phyloP scores from a whole-genome alignment of 2,329 filamentous ascomycete species.

The Cladophialophora yegresii region DNA sequence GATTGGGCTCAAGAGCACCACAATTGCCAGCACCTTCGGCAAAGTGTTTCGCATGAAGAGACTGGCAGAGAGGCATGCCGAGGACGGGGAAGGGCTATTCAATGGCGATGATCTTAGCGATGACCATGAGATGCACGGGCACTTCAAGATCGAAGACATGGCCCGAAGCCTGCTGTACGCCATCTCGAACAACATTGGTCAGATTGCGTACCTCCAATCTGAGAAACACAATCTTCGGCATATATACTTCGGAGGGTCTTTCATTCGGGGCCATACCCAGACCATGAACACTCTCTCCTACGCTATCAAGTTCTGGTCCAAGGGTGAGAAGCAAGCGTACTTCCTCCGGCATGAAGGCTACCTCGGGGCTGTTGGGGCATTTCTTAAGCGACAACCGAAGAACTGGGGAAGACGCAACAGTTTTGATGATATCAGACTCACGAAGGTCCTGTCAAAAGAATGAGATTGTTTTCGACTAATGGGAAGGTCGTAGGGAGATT shows the following conservation, averaged over 20 bases:
- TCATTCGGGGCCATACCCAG: constrained; percentile 92
- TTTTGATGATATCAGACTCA: constrained; percentile 56
- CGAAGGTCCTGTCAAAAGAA: constrained; percentile 31
- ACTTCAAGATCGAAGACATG: constrained; percentile 81
- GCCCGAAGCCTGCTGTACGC: constrained; percentile 90
- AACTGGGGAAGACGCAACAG: constrained; percentile 89
- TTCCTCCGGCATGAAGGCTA: constrained; percentile 96
- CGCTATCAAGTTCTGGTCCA: constrained; percentile 96
- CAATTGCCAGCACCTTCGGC: constrained; percentile 93
- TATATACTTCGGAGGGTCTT: constrained; percentile 97
- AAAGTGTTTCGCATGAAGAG: constrained; percentile 95
- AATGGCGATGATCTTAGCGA: constrained; percentile 51
- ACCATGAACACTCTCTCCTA: constrained; percentile 98
- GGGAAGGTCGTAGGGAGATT: not conserved
- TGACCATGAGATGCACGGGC: constrained; percentile 42
- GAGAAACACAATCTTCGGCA: constrained; percentile 88
- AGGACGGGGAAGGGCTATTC: constrained; percentile 65
- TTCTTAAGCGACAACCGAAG: constrained; percentile 82
- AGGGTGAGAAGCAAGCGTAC: constrained; percentile 90
- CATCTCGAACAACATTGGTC: constrained; percentile 63
- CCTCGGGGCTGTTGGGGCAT: constrained; percentile 88
- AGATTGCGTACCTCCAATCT: constrained; percentile 95
- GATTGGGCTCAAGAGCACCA: constrained; percentile 91
- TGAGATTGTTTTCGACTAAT: not conserved
- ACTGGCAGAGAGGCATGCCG: constrained; percentile 74